Evolutionary conservation across 495 filamentous ascomycete genomes (phyloP), one percentile per base, ranked within the genome.

Genomic region (Aspergillus panamensis): DNA sequence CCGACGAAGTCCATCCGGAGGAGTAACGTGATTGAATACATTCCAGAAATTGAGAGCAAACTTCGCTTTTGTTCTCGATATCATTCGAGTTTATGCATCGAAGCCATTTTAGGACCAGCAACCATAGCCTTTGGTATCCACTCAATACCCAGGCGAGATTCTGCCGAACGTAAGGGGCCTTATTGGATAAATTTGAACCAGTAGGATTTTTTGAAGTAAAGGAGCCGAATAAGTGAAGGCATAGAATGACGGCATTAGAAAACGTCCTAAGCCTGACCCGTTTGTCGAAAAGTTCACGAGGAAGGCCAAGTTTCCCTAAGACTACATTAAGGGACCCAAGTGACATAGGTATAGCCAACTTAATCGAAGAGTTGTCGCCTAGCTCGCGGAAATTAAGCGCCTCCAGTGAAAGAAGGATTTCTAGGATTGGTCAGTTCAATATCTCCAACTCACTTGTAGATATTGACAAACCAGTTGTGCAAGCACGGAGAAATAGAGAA

Each of bases 351-450:
- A 77, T 49, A 21, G 52, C 61, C 31, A 72, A 21, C 4, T 56
- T 66, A 40, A 48, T 30, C n/a, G 35, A 16, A 39, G 32, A 56
- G 19, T 40, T 32, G 44, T 48, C 40, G 35, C 42, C 56, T 35
- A 44, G 47, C 14, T 47, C 49, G 8, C 45, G 57, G 20, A 30
- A 19, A 25, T 58, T 59, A 6, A 60, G 52, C 20, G 39, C 39
- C 58, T 77, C 76, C 9, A 77, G 58, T 6, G 65, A 67, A 37
- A 58, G 54, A 19, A 79, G 40, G n/a, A 77, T 68, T 51, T 77
- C 76, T 79, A 52, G 10, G 44, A 30, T 42, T 25, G 21, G 45
- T 74, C 51, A 73, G 63, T 55, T 20, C 21, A 19, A 45, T 35
- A 48, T 33, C 29, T 30, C 14, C 13, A 49, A 35, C 5, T 44